phyloP scores from a whole-genome alignment of 192 early-diverging fungal species.

The Coemansia sp. region DNA sequence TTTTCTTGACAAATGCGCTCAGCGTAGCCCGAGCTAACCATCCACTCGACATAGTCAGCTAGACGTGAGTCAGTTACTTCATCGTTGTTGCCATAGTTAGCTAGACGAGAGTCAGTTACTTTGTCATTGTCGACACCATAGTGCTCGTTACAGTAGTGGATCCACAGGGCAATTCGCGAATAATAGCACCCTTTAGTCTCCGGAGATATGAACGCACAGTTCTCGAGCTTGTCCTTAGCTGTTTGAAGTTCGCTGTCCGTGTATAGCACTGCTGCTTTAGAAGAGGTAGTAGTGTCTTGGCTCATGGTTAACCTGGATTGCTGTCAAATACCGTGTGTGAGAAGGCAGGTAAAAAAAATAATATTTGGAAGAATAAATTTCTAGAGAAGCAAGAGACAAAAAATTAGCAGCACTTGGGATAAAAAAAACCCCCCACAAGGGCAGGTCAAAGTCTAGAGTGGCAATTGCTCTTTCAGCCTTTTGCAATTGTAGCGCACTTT shows the following conservation, averaged over 20 bases:
- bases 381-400: background rate
- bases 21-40: conserved; percentile 50
- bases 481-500: no score
- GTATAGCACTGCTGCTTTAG: background rate
- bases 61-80: conserved; percentile 34
- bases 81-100: conserved; percentile 21
- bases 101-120: conserved; percentile 35
- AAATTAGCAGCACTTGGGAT: background rate
- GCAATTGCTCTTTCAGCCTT: background rate
- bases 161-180: conserved; percentile 53
- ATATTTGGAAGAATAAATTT: background rate
- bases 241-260: conserved; percentile 28
- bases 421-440: background rate
- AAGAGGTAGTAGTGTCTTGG: background rate
- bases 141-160: conserved; percentile 38
- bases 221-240: conserved; percentile 46
- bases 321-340: no score
- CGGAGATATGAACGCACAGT: conserved; percentile 27
- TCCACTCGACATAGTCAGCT: conserved; percentile 51
- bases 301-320: background rate
- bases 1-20: conserved; percentile 37
- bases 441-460: background rate
- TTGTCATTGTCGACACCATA: conserved; percentile 16
- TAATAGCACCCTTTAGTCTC: conserved; percentile 53
- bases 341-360: background rate